Evolutionary conservation across 495 filamentous ascomycete genomes (phyloP).

Genomic region (Lepidopterella palustris): DNA sequence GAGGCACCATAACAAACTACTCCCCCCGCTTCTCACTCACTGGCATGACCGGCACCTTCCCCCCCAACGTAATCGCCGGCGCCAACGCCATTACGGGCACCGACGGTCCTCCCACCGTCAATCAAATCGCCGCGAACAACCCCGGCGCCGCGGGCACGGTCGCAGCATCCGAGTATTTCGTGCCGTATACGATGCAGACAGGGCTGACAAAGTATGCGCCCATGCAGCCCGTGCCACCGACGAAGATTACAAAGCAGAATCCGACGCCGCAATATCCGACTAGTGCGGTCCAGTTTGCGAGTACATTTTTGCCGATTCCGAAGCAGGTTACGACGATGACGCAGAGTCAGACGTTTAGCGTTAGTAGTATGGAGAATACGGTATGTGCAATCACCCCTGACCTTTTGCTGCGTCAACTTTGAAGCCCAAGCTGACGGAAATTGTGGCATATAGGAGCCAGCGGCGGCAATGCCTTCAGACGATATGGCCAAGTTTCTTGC

Average conservation of each 20-base stretch:
- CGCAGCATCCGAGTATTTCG: conserved; percentile 34
- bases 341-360: conserved; percentile 49
- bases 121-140: conserved; percentile 9
- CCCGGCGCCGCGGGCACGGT: conserved; percentile 20
- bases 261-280: conserved; percentile 55
- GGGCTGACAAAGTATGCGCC: conserved; percentile 64
- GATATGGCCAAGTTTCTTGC: conserved; percentile 54
- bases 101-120: conserved; percentile 36
- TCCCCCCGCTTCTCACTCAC: conserved; percentile 59
- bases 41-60: conserved; percentile 61
- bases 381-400: conserved; percentile 41
- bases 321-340: conserved; percentile 58
- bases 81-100: conserved; percentile 42
- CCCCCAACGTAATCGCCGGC: conserved; percentile 40
- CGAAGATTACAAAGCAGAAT: conserved; percentile 53
- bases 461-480: conserved; percentile 44
- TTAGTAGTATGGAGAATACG: conserved; percentile 55
- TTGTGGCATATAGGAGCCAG: conserved; percentile 34
- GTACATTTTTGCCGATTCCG: conserved; percentile 48
- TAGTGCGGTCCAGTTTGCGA: conserved; percentile 53
- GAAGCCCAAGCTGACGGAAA: conserved; percentile 12
- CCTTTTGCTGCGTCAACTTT: not conserved
- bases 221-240: conserved; percentile 61
- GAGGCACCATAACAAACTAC: conserved; percentile 52
- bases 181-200: conserved; percentile 57